phyloP scores from a whole-genome alignment of 2,329 filamentous ascomycete species.

The Xylariaceae sp. region DNA sequence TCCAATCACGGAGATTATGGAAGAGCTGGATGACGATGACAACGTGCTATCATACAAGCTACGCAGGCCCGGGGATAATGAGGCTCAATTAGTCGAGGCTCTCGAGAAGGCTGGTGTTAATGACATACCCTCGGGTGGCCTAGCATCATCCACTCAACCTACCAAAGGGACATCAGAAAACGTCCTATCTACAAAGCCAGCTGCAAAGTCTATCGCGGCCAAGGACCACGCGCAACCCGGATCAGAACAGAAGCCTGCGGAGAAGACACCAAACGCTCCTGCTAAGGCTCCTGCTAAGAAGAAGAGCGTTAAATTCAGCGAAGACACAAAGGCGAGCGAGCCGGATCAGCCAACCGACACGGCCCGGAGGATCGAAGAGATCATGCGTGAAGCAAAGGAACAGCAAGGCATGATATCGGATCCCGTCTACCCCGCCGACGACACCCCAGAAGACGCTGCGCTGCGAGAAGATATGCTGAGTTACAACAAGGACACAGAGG shows the following conservation, averaged over 20 bases:
- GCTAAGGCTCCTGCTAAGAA: conserved; percentile 25
- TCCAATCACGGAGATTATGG: conserved; percentile 84
- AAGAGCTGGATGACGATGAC: conserved; percentile 86
- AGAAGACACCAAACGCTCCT: conserved; percentile 5
- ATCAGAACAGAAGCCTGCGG: conserved; percentile 1
- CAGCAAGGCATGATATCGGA: conserved; percentile 45
- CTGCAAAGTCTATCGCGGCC: not conserved
- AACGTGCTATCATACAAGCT: conserved; percentile 70
- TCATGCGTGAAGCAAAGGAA: conserved; percentile 53
- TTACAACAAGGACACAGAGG: conserved; percentile 56
- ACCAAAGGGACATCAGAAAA: conserved; percentile 7
- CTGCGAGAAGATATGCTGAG: conserved; percentile 84
- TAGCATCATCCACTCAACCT: conserved; percentile 22
- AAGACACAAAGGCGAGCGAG: conserved; percentile 51
- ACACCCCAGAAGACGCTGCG: conserved; percentile 74
- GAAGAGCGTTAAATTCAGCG: conserved; percentile 61
- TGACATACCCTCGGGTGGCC: conserved; percentile 25
- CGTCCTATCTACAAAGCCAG: conserved; percentile 5
- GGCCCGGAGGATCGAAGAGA: conserved; percentile 48
- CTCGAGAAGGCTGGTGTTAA: conserved; percentile 73
- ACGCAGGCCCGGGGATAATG: conserved; percentile 62
- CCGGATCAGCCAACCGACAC: conserved; percentile 32
- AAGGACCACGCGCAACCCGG: not conserved
- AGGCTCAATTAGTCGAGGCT: conserved; percentile 65
- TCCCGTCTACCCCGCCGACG: conserved; percentile 65